Percentiles rank a stretch among this genome's conserved stretches.
Conservation (phyloP, 2,329 filamentous ascomycete genomes). For the Drechslerella coelobrocha region DNA sequence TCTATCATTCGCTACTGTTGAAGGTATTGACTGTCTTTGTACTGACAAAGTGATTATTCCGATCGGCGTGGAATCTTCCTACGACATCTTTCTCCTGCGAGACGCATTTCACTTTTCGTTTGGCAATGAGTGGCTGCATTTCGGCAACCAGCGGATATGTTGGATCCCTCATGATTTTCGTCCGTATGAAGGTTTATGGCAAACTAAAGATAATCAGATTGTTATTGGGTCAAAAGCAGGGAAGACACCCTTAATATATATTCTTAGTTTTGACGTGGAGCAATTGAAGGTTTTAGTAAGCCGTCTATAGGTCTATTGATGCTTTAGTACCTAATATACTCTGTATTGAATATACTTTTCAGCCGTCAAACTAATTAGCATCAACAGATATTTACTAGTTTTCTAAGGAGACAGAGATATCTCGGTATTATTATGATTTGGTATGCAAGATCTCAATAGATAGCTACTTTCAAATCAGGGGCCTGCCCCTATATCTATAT, state of each 20-base stretch:
- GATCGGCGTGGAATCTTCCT: neutral
- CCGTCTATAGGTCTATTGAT: too few relatives aligned
- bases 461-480: too few relatives aligned
- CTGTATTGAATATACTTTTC: too few relatives aligned
- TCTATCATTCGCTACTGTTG: neutral
- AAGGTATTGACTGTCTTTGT: neutral
- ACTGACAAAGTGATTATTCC: neutral
- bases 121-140: neutral
- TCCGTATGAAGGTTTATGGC: neutral
- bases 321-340: too few relatives aligned
- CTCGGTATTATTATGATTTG: too few relatives aligned
- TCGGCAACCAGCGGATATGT: neutral
- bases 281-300: neutral
- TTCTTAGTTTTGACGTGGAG: neutral
- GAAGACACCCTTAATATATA: neutral
- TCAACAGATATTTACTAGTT: too few relatives aligned
- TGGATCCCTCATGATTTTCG: conserved; percentile 16
- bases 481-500: too few relatives aligned
- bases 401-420: too few relatives aligned
- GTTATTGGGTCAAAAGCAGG: neutral
- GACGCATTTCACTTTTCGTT: neutral
- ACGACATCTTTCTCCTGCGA: neutral
- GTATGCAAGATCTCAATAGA: too few relatives aligned
- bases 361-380: too few relatives aligned
- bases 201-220: neutral